These are phyloP conservation scores for Borealophlyctis nickersoniae DNA, from an alignment of 192 early-diverging fungal species.

Conservation along the genomic window DNA sequence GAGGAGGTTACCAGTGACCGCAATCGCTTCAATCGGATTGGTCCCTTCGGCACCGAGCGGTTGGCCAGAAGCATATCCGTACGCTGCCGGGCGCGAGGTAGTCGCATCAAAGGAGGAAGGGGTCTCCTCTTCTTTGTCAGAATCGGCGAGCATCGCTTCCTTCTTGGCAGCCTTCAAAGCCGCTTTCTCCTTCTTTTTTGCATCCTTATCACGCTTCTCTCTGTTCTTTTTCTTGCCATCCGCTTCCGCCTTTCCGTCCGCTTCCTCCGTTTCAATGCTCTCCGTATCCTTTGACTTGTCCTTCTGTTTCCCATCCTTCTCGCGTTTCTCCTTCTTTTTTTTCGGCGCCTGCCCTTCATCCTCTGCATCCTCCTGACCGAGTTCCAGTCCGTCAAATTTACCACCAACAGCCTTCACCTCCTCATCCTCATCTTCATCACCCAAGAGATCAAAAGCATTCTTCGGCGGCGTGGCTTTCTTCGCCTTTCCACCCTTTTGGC, in stretches of 20 bases:
- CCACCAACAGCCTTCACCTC: slow-evolving; percentile 3
- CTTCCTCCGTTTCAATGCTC: too few species aligned
- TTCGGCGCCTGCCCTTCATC: slow-evolving; percentile 10
- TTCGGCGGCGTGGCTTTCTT: slow-evolving; percentile 1
- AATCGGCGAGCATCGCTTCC: not conserved
- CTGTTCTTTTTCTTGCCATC: too few species aligned
- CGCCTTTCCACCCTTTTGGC: too few species aligned
- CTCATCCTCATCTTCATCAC: slow-evolving; percentile 15
- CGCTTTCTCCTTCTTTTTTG: slow-evolving; percentile 32
- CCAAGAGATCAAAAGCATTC: slow-evolving; percentile 19
- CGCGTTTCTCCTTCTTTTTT: slow-evolving; percentile 16
- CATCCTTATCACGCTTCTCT: slow-evolving; percentile 27
- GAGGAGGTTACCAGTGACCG: slow-evolving; percentile 27
- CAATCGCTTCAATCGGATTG: slow-evolving; percentile 28
- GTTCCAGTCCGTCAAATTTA: slow-evolving; percentile 6
- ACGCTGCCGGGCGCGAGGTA: slow-evolving; percentile 14
- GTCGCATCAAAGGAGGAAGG: slow-evolving; percentile 11
- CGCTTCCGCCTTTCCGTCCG: too few species aligned
- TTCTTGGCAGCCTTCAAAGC: slow-evolving; percentile 15
- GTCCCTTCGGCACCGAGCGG: slow-evolving; percentile 24
- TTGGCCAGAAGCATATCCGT: slow-evolving; percentile 30
- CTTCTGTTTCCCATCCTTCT: too few species aligned
- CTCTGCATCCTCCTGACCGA: slow-evolving; percentile 4
- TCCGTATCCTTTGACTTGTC: too few species aligned
- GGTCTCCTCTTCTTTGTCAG: slow-evolving; percentile 6